phyloP scores from a whole-genome alignment of 345 rosid species.

The Microthlaspi erraticum region DNA sequence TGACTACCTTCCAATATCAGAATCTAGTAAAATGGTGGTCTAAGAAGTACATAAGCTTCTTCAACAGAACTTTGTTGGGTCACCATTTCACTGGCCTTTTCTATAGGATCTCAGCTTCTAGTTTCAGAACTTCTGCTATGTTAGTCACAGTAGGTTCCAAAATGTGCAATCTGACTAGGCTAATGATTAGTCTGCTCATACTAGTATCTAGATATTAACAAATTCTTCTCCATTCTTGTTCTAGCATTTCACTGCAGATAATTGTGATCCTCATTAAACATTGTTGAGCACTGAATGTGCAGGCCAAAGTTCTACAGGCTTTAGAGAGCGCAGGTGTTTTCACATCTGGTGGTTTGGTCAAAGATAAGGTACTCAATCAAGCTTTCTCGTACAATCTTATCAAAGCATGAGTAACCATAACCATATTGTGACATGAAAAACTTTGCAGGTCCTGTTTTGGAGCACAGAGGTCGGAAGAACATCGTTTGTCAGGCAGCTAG shows the following conservation, averaged over 20 bases:
- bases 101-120: constrained; percentile 21
- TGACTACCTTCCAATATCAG: constrained; percentile 12
- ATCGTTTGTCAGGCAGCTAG: constrained; percentile 95
- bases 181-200: constrained; percentile 28
- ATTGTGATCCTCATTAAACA: not conserved
- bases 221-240: constrained; percentile 7
- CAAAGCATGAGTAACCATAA: not conserved
- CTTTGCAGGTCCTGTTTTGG: constrained; percentile 90
- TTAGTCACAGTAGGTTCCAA: constrained; percentile 23
- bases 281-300: constrained; percentile 39
- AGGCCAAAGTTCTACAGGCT: constrained; percentile 83
- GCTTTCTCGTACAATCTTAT: constrained; percentile 11
- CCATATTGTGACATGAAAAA: constrained; percentile 12
- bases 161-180: constrained; percentile 31
- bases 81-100: constrained; percentile 16
- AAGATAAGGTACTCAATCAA: constrained; percentile 67
- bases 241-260: not conserved
- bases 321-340: constrained; percentile 92
- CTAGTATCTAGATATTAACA: constrained; percentile 26
- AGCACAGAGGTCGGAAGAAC: constrained; percentile 88
- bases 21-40: constrained; percentile 24
- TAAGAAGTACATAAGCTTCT: constrained; percentile 28
- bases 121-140: constrained; percentile 22
- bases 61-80: constrained; percentile 6
- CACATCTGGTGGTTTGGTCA: constrained; percentile 90